Percentiles rank a stretch among this genome's conserved stretches.
Evolutionary conservation across 2,329 filamentous ascomycete genomes (phyloP).

Genomic region (Ceratocystis ficicola): DNA sequence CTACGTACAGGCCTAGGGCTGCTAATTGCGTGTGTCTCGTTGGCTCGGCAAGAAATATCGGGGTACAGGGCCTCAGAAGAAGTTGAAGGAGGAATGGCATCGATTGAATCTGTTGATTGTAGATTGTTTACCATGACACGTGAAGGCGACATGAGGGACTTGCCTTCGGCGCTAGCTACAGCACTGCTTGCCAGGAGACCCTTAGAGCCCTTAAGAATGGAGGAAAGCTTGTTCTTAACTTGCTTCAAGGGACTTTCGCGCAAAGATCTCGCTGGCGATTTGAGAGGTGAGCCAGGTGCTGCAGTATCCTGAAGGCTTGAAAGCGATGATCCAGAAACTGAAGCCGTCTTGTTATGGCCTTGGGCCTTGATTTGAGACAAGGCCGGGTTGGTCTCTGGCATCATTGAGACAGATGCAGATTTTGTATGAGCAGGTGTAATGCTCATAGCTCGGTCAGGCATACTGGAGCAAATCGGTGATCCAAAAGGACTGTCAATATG

Average conservation of each 20-base stretch:
- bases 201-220: constrained; percentile 77
- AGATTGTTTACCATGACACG: constrained; percentile 35
- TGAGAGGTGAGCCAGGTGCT: constrained; percentile 35
- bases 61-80: constrained; percentile 35
- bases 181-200: constrained; percentile 71
- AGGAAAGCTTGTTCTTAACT: constrained; percentile 84
- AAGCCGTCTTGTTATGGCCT: constrained; percentile 29
- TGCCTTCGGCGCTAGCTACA: constrained; percentile 50
- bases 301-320: constrained; percentile 36
- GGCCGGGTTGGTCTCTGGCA: constrained; percentile 30
- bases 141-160: constrained; percentile 46
- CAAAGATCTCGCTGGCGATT: constrained; percentile 45
- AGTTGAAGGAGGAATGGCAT: constrained; percentile 26
- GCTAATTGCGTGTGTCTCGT: constrained; percentile 26
- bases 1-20: constrained; percentile 33
- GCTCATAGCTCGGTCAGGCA: constrained; percentile 13
- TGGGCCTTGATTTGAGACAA: constrained; percentile 25
- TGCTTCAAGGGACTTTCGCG: constrained; percentile 76
- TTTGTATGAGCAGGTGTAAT: constrained; percentile 43
- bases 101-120: constrained; percentile 40
- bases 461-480: constrained; percentile 28
- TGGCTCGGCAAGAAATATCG: constrained; percentile 29
- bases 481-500: constrained; percentile 28
- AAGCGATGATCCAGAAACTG: constrained; percentile 45
- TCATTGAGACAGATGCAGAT: constrained; percentile 49